Conservation (phyloP, 2,329 filamentous ascomycete species). For the Seiridium unicorne region DNA sequence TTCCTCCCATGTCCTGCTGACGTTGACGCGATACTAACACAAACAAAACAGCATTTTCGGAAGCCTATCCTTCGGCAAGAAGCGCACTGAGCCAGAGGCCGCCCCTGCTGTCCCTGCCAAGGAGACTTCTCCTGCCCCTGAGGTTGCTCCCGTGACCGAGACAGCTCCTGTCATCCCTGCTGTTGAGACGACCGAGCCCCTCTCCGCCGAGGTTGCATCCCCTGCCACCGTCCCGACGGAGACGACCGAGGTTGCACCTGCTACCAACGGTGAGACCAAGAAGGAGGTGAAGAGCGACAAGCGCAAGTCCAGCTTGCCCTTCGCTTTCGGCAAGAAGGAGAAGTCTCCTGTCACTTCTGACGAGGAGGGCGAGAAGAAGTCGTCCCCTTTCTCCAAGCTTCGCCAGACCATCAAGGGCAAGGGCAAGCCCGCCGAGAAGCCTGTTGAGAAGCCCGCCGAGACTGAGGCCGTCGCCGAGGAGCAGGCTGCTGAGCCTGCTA, state of each 20-base stretch:
- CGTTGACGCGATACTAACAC: conserved; percentile 12
- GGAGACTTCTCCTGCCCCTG: conserved; percentile 36
- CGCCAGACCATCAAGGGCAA: conserved; percentile 33
- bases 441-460: conserved; percentile 9
- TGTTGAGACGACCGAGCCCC: conserved; percentile 55
- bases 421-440: conserved; percentile 26
- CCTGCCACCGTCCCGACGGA: conserved; percentile 47
- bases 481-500: conserved; percentile 20
- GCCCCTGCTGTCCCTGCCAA: conserved; percentile 39
- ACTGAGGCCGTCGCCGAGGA: conserved; percentile 14
- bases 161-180: conserved; percentile 58
- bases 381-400: conserved; percentile 59
- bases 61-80: conserved; percentile 57
- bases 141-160: conserved; percentile 39
- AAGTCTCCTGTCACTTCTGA: conserved; percentile 49
- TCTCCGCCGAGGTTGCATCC: conserved; percentile 52
- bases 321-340: conserved; percentile 79
- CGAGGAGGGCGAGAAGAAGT: conserved; percentile 60
- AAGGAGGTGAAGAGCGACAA: conserved; percentile 70
- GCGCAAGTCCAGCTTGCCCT: conserved; percentile 76
- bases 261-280: conserved; percentile 53
- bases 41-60: conserved; percentile 45
- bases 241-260: conserved; percentile 43
- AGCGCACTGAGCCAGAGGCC: conserved; percentile 50
- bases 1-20: conserved; percentile 23